Base-by-base conservation (phyloP, 2,329 filamentous ascomycete species). In the Leptoxyphium fumago region DNA sequence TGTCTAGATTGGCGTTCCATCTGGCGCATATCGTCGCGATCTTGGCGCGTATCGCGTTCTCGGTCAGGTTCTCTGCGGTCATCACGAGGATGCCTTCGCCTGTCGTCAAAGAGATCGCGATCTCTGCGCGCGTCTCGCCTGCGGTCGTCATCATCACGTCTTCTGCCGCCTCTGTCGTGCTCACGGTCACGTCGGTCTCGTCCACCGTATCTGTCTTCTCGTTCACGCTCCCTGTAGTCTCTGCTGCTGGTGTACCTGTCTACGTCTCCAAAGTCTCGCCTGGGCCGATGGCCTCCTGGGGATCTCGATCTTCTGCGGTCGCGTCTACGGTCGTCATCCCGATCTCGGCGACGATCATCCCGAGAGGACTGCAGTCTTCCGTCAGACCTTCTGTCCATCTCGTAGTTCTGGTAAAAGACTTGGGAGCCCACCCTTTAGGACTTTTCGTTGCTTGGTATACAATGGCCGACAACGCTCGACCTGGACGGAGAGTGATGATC, bases 161-260 rank as follows among this genome's bases (percentile, higher is more conserved):
- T 67, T 55, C 78, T 65, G 44, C 70, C 69, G 49, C 82, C 78
- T 48, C 80, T 72, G 54, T 80, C 67, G 46, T 82, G 85, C 51
- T 83, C 82, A 50, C 82, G 74, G n/a, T 86, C 82, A 15, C 74
- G 64, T 47, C 77, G 69, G 46, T 78, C 75, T 50, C 82, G 42
- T 8, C 46, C 41, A 5, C 49, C 46, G 61, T 95, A 95, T 60
- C 88, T 77, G 55, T 95, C 89, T 65, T 96, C 89, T 49, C 89
- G 83, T 68, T 96, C 89, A 49, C 89, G 75, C 61, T 94, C 89
- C 61, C 89, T 78, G 63, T 94, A 93, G 67, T 82, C 88, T 54
- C 89, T 82, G 65, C 87, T 94, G 5, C 84, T 87, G 15, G 88
- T 94, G 67, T 96, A 96, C 45, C 84, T 80, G 64, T 95, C 87